Conservation (phyloP, 2,329 filamentous ascomycete genomes). For the Thelonectria discophora region DNA sequence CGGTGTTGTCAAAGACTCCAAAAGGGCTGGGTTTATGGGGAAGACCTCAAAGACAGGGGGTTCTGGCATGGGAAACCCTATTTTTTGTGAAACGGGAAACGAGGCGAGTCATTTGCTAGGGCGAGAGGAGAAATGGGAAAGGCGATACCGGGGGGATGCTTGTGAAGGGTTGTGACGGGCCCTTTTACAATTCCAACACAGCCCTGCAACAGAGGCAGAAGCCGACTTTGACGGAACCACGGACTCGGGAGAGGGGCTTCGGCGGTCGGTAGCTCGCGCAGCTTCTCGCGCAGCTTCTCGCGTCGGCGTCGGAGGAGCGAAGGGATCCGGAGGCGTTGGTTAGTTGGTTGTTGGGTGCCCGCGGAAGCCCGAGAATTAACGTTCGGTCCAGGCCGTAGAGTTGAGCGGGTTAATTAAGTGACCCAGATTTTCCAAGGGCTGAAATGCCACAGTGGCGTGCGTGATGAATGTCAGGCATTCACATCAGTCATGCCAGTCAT, state of each 20-base stretch:
- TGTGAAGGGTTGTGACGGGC: neutral
- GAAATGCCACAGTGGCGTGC: neutral
- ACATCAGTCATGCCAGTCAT: neutral
- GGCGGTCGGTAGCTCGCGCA: neutral
- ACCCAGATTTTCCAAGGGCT: too few relatives aligned
- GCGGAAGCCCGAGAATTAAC: too few relatives aligned
- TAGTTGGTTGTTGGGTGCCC: too few relatives aligned
- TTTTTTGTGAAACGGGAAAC: neutral
- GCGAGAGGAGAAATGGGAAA: neutral
- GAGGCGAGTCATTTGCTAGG: neutral
- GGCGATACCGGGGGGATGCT: neutral
- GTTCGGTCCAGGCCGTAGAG: too few relatives aligned
- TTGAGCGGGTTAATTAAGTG: too few relatives aligned
- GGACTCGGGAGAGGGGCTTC: neutral
- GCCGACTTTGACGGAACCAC: neutral
- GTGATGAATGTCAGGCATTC: slow-evolving; percentile 1
- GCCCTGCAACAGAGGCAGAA: neutral
- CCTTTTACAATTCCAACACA: neutral
- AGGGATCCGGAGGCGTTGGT: neutral
- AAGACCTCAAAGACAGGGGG: neutral
- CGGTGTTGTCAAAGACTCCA: neutral
- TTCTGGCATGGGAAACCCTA: neutral
- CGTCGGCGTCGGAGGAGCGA: neutral
- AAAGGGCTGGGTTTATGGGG: neutral
- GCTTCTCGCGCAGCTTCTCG: slow-evolving; percentile 11